Conservation (phyloP, 768 basidiomycete species). For the Sistotremastrum niveocremeum region DNA sequence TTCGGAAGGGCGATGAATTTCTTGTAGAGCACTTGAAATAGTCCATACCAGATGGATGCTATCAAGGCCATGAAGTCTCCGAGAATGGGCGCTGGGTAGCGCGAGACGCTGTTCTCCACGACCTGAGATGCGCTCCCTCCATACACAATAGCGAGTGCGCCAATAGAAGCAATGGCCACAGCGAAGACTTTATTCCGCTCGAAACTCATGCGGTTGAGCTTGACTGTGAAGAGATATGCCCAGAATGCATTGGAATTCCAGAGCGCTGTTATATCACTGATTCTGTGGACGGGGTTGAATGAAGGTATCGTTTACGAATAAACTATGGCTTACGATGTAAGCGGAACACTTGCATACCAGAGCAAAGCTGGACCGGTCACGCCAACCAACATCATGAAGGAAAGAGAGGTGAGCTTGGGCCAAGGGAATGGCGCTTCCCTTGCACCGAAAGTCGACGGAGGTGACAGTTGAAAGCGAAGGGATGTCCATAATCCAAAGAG, state of each 20-base stretch:
- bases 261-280: conserved; percentile 70
- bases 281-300: conserved; percentile 25
- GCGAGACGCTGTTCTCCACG: conserved; percentile 1
- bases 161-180: conserved; percentile 68
- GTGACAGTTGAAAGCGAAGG: conserved; percentile 29
- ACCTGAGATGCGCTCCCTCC: conserved; percentile 36
- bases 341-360: conserved; percentile 61
- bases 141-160: conserved; percentile 72
- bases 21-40: conserved; percentile 83
- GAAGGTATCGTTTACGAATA: too few relatives aligned
- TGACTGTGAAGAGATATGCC: conserved; percentile 77
- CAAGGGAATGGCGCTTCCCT: conserved; percentile 13
- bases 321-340: conserved; percentile 48
- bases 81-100: conserved; percentile 37
- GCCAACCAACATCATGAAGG: conserved; percentile 33
- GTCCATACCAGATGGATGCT: conserved; percentile 58
- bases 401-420: conserved; percentile 21
- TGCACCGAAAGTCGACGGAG: conserved; percentile 3
- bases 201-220: conserved; percentile 50
- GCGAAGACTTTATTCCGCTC: conserved; percentile 50
- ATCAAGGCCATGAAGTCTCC: conserved; percentile 65
- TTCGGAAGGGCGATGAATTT: conserved; percentile 56
- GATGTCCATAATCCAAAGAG: conserved; percentile 31
- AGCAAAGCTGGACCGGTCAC: conserved; percentile 52
- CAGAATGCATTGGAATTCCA: conserved; percentile 91